Base-by-base conservation (phyloP, 2,329 filamentous ascomycete genomes). In the Pyrenophora teres region DNA sequence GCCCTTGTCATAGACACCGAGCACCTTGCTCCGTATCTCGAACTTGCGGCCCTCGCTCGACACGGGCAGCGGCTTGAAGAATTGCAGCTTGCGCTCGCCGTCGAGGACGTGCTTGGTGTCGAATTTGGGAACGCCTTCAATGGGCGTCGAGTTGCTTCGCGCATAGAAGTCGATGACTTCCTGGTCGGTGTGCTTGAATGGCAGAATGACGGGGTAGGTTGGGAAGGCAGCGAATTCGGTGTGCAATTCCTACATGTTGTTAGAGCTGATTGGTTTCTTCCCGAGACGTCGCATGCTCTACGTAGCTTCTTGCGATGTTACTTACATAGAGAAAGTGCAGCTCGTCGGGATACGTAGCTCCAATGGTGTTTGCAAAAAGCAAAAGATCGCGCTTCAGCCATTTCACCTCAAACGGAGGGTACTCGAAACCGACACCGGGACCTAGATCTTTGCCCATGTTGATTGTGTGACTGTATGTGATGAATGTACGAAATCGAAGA, bases 1-100 rank as follows among this genome's bases (percentile, higher is more conserved):
- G 65, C 91, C 91, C 80, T 95, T 96, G 78, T 96, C 91, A 74
- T 94, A 95, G 32, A 95, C 89, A 43, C 90, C 91, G 16, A 95
- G 74, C 19, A 95, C 88, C 71, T 88, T 92, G 67, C 81, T 86
- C 63, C 88, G 83, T 57, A 89, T 77, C 79, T 94, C 88, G 73
- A 95, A 94, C 58, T 83, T 84, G 59, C 80, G 80, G 54, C 90
- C 90, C 9, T 80, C 85, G 33, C 87, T 92, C 6, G 83, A 83
- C 0, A 86, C 76, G 10, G 91, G 91, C 4, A 96, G 80, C 6
- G 86, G 84, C 76, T 90, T 90, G 72, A 89, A 76, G 75, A 94
- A 87, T 50, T 87, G 82, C 58, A 95, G 84, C 69, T 85, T 86
- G 66, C 91, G 88, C 80, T 95, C 89, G 68, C 91, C 91, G 70